Conservation (phyloP, 1,284 basidiomycete species). For the Puccinia horiana region DNA sequence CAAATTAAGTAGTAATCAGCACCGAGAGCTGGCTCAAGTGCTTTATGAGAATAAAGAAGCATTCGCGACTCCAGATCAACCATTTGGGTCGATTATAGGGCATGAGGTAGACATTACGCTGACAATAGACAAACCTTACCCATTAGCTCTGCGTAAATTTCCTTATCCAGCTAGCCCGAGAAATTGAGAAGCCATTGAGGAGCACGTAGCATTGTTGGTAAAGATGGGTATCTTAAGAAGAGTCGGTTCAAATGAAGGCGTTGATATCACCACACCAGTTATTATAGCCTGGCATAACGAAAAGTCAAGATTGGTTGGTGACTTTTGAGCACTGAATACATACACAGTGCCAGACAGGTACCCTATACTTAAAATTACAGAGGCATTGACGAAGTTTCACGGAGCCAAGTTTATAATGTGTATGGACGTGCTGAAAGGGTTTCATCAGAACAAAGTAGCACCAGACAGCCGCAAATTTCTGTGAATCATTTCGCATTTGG, state of each 20-base stretch:
- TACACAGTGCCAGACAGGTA: conserved; percentile 33
- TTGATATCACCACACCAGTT: conserved; percentile 30
- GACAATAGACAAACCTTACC: conserved; percentile 22
- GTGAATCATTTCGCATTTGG: conserved; percentile 8
- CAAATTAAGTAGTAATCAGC: not conserved
- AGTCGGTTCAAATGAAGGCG: not conserved
- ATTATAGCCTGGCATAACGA: too few relatives aligned
- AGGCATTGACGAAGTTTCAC: not conserved
- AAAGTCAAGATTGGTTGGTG: conserved; percentile 5
- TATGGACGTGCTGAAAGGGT: conserved; percentile 12
- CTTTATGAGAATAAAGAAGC: not conserved
- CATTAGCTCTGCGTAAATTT: not conserved
- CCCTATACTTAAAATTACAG: not conserved
- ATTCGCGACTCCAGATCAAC: not conserved
- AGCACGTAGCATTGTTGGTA: not conserved
- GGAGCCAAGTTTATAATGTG: not conserved
- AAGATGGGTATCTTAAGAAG: not conserved
- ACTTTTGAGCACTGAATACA: conserved; percentile 9
- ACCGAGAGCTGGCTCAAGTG: not conserved
- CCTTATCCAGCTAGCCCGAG: conserved; percentile 30
- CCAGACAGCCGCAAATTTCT: not conserved
- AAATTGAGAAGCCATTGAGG: not conserved
- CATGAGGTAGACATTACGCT: conserved; percentile 16
- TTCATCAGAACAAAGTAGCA: conserved; percentile 9
- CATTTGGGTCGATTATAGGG: conserved; percentile 8